Percentiles rank a stretch among this genome's conserved stretches.
These are phyloP conservation scores for Flaveria linearis DNA, from an alignment of 129 eudicot genomes.

Conservation along the genomic window DNA sequence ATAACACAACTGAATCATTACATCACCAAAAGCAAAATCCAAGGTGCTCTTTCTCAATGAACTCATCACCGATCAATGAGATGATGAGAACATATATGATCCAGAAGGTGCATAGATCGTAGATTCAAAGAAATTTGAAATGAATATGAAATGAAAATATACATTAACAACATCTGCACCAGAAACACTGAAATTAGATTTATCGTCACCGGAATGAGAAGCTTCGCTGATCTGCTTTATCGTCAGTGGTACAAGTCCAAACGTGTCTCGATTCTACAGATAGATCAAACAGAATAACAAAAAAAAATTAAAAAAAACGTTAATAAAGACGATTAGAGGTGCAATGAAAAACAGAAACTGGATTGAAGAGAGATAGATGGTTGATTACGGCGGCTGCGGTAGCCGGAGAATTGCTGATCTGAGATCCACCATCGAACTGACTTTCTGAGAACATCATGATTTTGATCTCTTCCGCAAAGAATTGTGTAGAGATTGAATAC, in stretches of 20 bases:
- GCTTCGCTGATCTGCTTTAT: conserved; percentile 87
- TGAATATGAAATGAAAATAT: neutral
- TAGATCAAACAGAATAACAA: neutral
- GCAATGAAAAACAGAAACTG: neutral
- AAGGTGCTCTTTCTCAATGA: neutral
- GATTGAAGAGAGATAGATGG: neutral
- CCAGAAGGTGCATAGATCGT: no score
- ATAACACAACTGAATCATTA: neutral
- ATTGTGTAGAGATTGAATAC: neutral
- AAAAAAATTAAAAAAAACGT: neutral
- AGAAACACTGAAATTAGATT: conserved; percentile 56
- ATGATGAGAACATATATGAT: no score
- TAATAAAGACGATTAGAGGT: neutral
- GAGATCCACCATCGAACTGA: conserved; percentile 69
- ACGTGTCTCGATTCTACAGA: conserved; percentile 67
- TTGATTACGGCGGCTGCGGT: conserved; percentile 26
- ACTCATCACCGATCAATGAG: neutral
- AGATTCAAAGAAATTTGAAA: neutral
- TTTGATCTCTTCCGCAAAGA: neutral
- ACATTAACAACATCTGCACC: conserved; percentile 81
- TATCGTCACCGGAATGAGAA: conserved; percentile 78
- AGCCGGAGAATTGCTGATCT: conserved; percentile 44
- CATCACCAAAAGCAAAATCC: neutral
- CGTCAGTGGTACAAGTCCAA: conserved; percentile 62
- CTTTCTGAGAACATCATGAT: conserved; percentile 40